These are phyloP conservation scores for Trichophyton mentagrophytes DNA, from an alignment of 2,329 filamentous ascomycete species.

Conservation along the genomic window DNA sequence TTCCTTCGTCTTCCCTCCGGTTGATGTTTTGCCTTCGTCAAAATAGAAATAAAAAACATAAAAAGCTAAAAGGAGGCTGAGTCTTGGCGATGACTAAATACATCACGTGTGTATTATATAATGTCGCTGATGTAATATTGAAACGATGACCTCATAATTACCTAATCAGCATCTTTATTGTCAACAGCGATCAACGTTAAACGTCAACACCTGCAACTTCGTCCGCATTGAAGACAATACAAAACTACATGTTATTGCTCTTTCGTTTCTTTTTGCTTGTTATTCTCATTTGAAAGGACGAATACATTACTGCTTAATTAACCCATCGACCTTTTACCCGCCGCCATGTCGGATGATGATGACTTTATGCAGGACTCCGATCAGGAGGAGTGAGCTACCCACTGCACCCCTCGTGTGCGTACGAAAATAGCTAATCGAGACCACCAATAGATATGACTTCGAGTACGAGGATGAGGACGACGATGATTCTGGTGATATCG, in stretches of 20 bases:
- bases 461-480: constrained; percentile 94
- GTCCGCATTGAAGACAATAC: neutral
- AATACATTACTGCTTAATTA: neutral
- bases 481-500: constrained; percentile 74
- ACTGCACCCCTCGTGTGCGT: neutral
- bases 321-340: neutral
- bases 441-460: constrained; percentile 62
- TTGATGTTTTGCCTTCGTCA: neutral
- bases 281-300: neutral
- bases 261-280: neutral
- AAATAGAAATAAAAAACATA: neutral
- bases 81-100: neutral
- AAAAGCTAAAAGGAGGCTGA: neutral
- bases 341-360: constrained; percentile 62
- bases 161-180: neutral
- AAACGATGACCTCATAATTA: neutral
- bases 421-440: neutral
- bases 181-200: too few species aligned
- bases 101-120: neutral
- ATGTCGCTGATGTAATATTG: neutral
- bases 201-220: too few species aligned
- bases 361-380: constrained; percentile 92
- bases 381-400: constrained; percentile 57
- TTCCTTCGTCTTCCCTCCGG: neutral
- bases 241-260: neutral